phyloP scores from a whole-genome alignment of 768 basidiomycete genomes.

The Aureoboletus auriporus region DNA sequence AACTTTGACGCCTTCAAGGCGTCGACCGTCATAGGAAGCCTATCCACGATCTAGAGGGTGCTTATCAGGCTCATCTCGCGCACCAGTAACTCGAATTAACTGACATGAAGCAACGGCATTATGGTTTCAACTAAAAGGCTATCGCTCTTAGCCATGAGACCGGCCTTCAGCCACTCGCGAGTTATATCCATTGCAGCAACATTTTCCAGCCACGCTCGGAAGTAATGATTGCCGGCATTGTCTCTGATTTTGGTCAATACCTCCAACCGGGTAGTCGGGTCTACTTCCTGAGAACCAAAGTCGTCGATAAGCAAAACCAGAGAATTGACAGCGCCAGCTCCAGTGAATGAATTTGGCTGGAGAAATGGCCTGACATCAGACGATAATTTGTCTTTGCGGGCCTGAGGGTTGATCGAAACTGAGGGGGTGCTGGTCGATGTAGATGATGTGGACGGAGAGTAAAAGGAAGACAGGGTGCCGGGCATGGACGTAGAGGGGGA shows the following conservation, averaged over 20 bases:
- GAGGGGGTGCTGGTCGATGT: constrained; percentile 22
- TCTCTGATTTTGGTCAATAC: constrained; percentile 80
- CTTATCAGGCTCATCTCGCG: constrained; percentile 16
- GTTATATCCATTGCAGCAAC: constrained; percentile 70
- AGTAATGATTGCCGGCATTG: constrained; percentile 82
- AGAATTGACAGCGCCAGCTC: constrained; percentile 63
- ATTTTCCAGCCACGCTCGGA: constrained; percentile 82
- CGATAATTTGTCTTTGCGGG: constrained; percentile 53
- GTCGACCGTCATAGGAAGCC: constrained; percentile 71
- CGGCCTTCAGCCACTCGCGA: constrained; percentile 78
- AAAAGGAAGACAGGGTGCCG: constrained; percentile 37
- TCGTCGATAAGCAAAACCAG: constrained; percentile 56
- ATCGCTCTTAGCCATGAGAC: constrained; percentile 53
- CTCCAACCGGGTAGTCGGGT: constrained; percentile 61
- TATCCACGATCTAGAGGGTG: constrained; percentile 63
- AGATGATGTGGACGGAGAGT: constrained; percentile 30
- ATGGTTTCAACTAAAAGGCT: constrained; percentile 62
- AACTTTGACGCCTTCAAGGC: constrained; percentile 68
- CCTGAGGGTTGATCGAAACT: constrained; percentile 42
- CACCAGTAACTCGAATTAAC: constrained; percentile 31
- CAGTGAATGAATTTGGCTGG: constrained; percentile 55
- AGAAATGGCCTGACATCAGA: constrained; percentile 53
- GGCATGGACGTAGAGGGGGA: constrained; percentile 42
- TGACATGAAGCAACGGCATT: constrained; percentile 85
- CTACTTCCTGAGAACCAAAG: constrained; percentile 62